phyloP scores from a whole-genome alignment of 192 early-diverging fungal species.

The Podila epicladia region DNA sequence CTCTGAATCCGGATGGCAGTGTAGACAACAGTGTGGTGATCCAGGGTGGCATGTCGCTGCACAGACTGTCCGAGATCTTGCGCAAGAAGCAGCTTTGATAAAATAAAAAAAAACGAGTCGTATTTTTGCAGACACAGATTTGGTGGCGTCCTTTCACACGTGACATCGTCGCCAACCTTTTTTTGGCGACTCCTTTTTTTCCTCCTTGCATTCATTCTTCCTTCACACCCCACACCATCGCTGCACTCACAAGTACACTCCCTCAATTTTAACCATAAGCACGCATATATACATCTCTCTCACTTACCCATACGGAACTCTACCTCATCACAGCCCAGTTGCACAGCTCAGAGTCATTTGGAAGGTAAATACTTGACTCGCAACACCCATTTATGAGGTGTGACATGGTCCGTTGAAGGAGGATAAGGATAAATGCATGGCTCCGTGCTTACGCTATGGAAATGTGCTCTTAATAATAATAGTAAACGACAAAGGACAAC shows the following conservation, averaged over 20 bases:
- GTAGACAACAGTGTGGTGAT: background rate
- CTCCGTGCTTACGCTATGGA: no score
- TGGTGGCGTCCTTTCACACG: background rate
- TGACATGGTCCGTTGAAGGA: no score
- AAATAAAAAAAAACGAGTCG: background rate
- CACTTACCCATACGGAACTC: no score
- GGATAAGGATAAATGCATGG: no score
- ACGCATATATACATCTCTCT: no score
- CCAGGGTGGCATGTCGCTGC: background rate
- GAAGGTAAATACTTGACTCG: no score
- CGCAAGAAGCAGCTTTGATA: background rate
- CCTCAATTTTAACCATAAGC: background rate
- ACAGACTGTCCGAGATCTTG: background rate
- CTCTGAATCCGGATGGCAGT: conserved; percentile 13
- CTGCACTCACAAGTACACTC: background rate
- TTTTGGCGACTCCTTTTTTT: background rate
- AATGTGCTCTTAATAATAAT: no score
- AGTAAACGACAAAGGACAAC: no score
- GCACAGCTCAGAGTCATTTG: no score
- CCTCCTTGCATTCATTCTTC: background rate
- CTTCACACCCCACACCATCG: background rate
- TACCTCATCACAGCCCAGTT: no score
- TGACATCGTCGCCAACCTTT: no score
- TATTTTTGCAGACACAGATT: background rate
- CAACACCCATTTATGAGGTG: no score